Evolutionary conservation across 208 protist species (phyloP).

Genomic region (Leptomonas pyrrhocoris): DNA sequence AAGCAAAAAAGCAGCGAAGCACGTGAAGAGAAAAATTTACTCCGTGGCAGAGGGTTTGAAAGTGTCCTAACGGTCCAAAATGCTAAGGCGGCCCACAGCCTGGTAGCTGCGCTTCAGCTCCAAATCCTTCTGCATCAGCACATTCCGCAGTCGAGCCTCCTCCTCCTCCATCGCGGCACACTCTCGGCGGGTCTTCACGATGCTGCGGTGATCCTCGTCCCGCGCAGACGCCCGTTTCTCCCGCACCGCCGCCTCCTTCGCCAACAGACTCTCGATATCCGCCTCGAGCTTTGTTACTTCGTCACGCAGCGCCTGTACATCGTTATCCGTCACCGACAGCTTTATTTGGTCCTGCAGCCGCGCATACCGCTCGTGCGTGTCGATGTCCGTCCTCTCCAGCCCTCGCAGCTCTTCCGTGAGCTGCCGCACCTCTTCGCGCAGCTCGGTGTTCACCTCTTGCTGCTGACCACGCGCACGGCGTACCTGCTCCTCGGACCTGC

Average conservation of each 20-base stretch:
- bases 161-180: conserved; percentile 52
- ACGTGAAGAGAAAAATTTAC: not conserved
- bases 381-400: conserved; percentile 54
- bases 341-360: conserved; percentile 60
- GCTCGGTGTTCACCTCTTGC: conserved; percentile 44
- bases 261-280: conserved; percentile 13
- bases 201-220: conserved; percentile 38
- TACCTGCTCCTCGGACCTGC: conserved; percentile 42
- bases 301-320: conserved; percentile 41
- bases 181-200: conserved; percentile 48
- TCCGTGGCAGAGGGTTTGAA: too few relatives aligned
- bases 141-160: conserved; percentile 44
- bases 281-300: conserved; percentile 40
- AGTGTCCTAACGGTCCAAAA: not conserved
- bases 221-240: conserved; percentile 36
- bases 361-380: conserved; percentile 61
- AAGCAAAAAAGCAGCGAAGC: not conserved
- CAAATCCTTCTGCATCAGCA: conserved; percentile 50
- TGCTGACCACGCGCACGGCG: conserved; percentile 50
- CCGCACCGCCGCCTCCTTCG: conserved; percentile 34
- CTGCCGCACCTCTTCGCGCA: conserved; percentile 45
- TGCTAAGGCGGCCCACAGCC: conserved; percentile 3
- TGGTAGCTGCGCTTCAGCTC: conserved; percentile 63
- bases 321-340: conserved; percentile 57
- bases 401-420: conserved; percentile 56